Evolutionary conservation across 495 filamentous ascomycete species (phyloP).

Genomic region (Coniosporium apollinis): DNA sequence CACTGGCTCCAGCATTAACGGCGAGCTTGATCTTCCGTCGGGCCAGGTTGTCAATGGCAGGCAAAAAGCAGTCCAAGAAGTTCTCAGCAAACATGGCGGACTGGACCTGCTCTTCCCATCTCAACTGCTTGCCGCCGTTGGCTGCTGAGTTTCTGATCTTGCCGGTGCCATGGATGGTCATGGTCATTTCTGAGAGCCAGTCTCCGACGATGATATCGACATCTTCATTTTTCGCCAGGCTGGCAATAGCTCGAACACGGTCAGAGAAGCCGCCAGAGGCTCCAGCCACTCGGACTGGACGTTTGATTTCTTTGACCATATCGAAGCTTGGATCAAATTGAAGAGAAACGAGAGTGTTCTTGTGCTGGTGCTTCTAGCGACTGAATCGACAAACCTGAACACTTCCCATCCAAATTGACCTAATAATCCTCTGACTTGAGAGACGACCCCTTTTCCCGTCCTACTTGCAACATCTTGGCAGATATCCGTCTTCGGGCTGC

Average conservation of each 20-base stretch:
- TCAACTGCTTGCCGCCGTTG: neutral
- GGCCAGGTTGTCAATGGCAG: conserved; percentile 12
- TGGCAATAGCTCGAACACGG: conserved; percentile 12
- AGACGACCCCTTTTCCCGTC: too few relatives aligned
- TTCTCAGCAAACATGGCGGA: conserved; percentile 9
- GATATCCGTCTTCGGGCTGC: too few relatives aligned
- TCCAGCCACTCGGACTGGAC: conserved; percentile 11
- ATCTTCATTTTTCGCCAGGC: conserved; percentile 11
- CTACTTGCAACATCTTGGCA: too few relatives aligned
- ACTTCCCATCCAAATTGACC: too few relatives aligned
- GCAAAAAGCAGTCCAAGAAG: conserved; percentile 15
- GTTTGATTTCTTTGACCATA: too few relatives aligned
- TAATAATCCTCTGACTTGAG: too few relatives aligned
- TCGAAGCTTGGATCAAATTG: too few relatives aligned
- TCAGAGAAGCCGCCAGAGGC: conserved; percentile 14
- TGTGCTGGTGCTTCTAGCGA: too few relatives aligned
- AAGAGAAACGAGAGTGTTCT: too few relatives aligned
- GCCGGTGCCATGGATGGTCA: conserved; percentile 14
- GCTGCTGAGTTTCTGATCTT: conserved; percentile 5
- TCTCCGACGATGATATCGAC: conserved; percentile 8
- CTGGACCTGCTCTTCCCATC: conserved; percentile 8
- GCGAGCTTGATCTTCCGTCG: conserved; percentile 15
- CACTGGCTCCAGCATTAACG: conserved; percentile 17
- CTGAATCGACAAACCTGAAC: too few relatives aligned
- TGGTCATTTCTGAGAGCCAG: conserved; percentile 16